Base-by-base conservation (phyloP, 2,329 filamentous ascomycete species). In the Hymenoscyphus infarciens region DNA sequence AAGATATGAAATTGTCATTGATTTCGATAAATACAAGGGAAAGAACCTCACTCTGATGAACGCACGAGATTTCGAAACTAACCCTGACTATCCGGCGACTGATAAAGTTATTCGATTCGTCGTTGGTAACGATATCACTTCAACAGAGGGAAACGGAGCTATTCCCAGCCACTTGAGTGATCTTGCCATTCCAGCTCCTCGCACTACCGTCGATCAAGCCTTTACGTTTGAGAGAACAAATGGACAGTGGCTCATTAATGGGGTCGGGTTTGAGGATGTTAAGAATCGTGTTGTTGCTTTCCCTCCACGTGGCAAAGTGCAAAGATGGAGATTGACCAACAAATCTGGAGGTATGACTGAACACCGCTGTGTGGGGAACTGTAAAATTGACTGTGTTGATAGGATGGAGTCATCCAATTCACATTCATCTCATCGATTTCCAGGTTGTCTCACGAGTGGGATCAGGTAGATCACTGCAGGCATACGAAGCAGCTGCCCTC, bases 341-440 rank as follows among this genome's bases (percentile, higher is more conserved):
- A 68, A 64, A 19, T 55, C 57, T 60, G 65, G 65, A 29, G 65
- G 66, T 60, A 56, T 27, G 39, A 16, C 10, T 52, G 22, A 25
- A 27, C 4, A 52, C 13, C 15, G 45, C 10, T 22, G 25, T 19
- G 53, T 6, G 10, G 39, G 11, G 16, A 39, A 53, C 7, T 16
- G n/a, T 38, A 19, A 25, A 45, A 15, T 35, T 59, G 16, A 62
- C 29, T 1, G 11, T 13, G 4, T 33, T 11, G 0, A 25, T 19
- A 63, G 61, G 62, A 39, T 68, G 66, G 66, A 67, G 63, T 60
- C 67, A 67, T 42, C 67, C 65, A 42, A 67, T 81, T 35, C 84
- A 87, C 71, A 79, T 86, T 56, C 84, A 87, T 68, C 76, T 86
- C 1, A 79, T 87, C 56, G 83, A 86, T 68, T 82, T 87, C 72